Base-by-base conservation (phyloP, 202 grass and related monocot species). In the Carex sylvatica region DNA sequence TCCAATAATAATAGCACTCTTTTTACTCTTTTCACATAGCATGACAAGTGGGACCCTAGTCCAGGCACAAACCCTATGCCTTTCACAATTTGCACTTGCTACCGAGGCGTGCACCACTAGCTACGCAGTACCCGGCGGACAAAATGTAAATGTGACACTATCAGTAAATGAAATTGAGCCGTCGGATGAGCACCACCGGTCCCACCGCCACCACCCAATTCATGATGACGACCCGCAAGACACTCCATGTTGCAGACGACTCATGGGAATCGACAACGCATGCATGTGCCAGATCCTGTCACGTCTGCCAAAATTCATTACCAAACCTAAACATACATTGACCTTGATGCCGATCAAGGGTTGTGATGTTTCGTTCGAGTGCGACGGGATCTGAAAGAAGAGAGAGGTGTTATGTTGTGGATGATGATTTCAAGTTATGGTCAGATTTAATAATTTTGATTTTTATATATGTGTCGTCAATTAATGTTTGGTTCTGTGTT, bases 281-380 rank as follows among this genome's bases (percentile, higher is more conserved):
- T 97, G 94, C 89, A 89, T 97, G 87, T 97, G 94, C 80, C 89
- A 93, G 51, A 79, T 87, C 71, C 84, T 97, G 84, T 74, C 84
- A 1, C 90, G 75, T 69, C 88, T 97, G 49, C 94, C 91, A 12
- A 82, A 87, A 18, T 97, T 97, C 87, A 92, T 97, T 65, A 90
- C 87, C 79, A 94, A 80, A 79, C 86, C 89, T 9, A 97, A 92
- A 75, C 94, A 94, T 60, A 31, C 86, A 51, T 81, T 97, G 82
- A 97, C 89, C 66, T 82, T 97, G 79, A 92, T 65, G 9, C 89
- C 91, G 0, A 80, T 92, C 20, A 78, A 88, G 0, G 94, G 94
- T 9, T 97, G 94, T 24, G 89, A 92, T 63, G 80, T 97, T 38
- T 90, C 91, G 1, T 94, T 92, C 47, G 88, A 90, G 70, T 97